Percentiles rank a stretch among this genome's conserved stretches.
These are phyloP conservation scores for Aspergillus biplanus DNA, from an alignment of 495 filamentous ascomycete genomes.

Conservation along the genomic window DNA sequence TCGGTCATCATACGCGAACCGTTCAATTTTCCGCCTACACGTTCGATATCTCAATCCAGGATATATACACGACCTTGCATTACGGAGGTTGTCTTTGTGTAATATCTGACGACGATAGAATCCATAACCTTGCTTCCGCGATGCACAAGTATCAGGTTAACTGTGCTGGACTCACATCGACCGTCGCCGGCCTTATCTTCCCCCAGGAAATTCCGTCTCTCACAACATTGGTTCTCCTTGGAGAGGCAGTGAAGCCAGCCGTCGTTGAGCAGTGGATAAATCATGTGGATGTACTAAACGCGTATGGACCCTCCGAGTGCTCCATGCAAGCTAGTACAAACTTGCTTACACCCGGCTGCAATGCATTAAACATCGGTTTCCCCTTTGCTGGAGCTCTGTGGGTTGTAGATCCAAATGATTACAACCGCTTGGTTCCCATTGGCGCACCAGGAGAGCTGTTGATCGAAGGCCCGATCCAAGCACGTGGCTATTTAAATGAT, in stretches of 20 bases:
- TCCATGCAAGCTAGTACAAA: slow-evolving; percentile 19
- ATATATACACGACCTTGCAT: slow-evolving; percentile 61
- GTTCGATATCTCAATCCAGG: slow-evolving; percentile 49
- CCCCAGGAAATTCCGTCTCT: slow-evolving; percentile 27
- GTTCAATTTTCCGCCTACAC: slow-evolving; percentile 38
- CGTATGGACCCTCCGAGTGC: slow-evolving; percentile 35
- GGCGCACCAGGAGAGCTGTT: slow-evolving; percentile 58
- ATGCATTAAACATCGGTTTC: slow-evolving; percentile 23
- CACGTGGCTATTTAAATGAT: slow-evolving; percentile 51
- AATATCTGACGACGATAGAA: slow-evolving; percentile 47
- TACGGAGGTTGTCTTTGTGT: slow-evolving; percentile 60
- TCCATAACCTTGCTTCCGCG: slow-evolving; percentile 31
- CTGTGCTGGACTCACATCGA: slow-evolving; percentile 35
- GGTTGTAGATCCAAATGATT: slow-evolving; percentile 55
- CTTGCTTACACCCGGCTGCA: not conserved
- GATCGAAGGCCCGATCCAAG: slow-evolving; percentile 56
- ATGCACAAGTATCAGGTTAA: slow-evolving; percentile 31
- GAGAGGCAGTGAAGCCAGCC: slow-evolving; percentile 29
- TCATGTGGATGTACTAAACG: slow-evolving; percentile 23
- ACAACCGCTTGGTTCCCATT: slow-evolving; percentile 51
- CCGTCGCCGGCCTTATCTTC: slow-evolving; percentile 29
- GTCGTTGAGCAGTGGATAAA: slow-evolving; percentile 17
- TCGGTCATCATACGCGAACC: slow-evolving; percentile 24
- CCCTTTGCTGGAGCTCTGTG: slow-evolving; percentile 34
- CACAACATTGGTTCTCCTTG: slow-evolving; percentile 27